Percentiles rank a stretch among this genome's conserved stretches.
phyloP scores from a whole-genome alignment of 139 green algal genomes.

The Chlamydomonas incerta region DNA sequence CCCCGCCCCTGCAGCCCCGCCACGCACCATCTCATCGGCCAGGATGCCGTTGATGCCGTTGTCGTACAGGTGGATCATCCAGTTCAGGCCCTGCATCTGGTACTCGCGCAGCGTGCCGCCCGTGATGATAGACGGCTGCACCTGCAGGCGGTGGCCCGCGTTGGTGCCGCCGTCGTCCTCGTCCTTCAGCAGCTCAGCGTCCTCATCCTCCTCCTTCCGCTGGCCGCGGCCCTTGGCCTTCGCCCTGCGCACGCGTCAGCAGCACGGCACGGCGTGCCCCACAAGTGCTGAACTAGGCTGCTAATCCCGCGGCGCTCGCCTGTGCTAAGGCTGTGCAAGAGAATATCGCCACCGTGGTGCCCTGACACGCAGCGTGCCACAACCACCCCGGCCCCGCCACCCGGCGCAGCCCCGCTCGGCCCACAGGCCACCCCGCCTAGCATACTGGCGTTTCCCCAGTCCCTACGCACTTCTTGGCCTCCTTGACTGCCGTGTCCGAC shows the following conservation, averaged over 20 bases:
- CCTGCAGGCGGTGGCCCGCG: slow-evolving; percentile 82
- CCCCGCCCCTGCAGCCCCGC: background rate
- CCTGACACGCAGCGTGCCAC: too few species aligned
- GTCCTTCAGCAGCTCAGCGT: slow-evolving; percentile 92
- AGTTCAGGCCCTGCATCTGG: slow-evolving; percentile 99
- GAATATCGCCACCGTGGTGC: too few species aligned
- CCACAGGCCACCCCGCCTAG: background rate
- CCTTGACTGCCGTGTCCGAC: slow-evolving; percentile 55
- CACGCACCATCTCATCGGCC: slow-evolving; percentile 96
- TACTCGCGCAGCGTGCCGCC: slow-evolving; percentile 96
- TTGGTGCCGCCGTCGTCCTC: slow-evolving; percentile 77
- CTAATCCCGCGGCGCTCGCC: too few species aligned
- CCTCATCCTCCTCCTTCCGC: slow-evolving; percentile 92
- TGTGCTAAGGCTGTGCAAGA: too few species aligned
- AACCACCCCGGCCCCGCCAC: too few species aligned
- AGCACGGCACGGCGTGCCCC: too few species aligned
- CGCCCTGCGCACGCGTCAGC: background rate
- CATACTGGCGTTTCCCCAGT: background rate
- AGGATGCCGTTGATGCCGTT: slow-evolving; percentile 99
- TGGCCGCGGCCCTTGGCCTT: slow-evolving; percentile 60
- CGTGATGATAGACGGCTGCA: slow-evolving; percentile 90
- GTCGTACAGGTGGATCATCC: slow-evolving; percentile 99
- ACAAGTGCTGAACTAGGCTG: too few species aligned
- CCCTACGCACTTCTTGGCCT: slow-evolving; percentile 64
- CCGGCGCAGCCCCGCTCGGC: too few species aligned